These are phyloP conservation scores for Nigrograna mackinnonii DNA, from an alignment of 2,329 filamentous ascomycete genomes.

Conservation along the genomic window DNA sequence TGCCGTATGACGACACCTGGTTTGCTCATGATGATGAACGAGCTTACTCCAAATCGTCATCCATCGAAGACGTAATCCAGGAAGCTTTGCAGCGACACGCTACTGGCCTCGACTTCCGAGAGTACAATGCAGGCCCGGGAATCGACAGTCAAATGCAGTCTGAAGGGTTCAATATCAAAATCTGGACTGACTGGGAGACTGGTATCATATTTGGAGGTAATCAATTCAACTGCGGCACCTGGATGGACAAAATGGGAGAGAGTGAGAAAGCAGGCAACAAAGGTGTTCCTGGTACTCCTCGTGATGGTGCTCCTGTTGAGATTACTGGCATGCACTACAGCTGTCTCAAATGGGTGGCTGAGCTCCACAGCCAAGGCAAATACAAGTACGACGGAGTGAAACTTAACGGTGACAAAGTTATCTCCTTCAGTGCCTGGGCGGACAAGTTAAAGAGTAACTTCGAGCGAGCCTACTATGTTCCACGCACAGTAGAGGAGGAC, in stretches of 20 bases:
- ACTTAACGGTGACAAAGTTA: constrained; percentile 60
- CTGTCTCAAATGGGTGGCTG: constrained; percentile 77
- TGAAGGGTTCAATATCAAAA: constrained; percentile 88
- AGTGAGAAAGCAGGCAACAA: constrained; percentile 88
- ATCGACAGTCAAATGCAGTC: constrained; percentile 93
- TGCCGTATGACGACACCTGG: constrained; percentile 96
- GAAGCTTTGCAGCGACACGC: constrained; percentile 93
- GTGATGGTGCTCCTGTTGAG: constrained; percentile 92
- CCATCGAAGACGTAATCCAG: constrained; percentile 86
- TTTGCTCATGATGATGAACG: constrained; percentile 80
- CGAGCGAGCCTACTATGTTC: constrained; percentile 90
- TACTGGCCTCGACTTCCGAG: constrained; percentile 84
- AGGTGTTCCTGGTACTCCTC: constrained; percentile 92
- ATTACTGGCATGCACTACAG: constrained; percentile 95
- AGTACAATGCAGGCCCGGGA: constrained; percentile 87
- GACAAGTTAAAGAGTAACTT: constrained; percentile 80
- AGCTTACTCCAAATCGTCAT: constrained; percentile 83
- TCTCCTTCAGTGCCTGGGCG: constrained; percentile 81
- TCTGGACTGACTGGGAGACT: constrained; percentile 87
- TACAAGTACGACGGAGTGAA: constrained; percentile 77
- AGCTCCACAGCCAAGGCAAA: constrained; percentile 67
- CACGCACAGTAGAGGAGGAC: constrained; percentile 71
- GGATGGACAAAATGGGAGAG: constrained; percentile 99
- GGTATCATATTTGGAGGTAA: constrained; percentile 94
- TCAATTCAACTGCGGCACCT: constrained; percentile 93